phyloP scores from a whole-genome alignment of 1,139 yeast genomes.

The Candida gigantensis region DNA sequence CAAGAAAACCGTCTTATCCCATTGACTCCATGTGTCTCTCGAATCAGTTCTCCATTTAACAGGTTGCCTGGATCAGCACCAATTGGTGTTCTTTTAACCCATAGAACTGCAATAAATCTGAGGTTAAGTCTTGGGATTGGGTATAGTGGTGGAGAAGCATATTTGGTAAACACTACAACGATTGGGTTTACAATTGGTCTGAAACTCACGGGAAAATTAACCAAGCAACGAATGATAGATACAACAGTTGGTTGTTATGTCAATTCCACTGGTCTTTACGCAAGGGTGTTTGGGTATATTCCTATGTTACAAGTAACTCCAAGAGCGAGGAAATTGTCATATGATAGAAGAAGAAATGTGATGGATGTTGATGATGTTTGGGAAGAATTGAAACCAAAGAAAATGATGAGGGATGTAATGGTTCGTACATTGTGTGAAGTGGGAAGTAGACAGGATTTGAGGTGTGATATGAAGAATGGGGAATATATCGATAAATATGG shows the following conservation, averaged over 20 bases:
- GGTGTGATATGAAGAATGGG: constrained; percentile 10
- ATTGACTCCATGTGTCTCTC: constrained; percentile 13
- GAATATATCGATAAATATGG: constrained; percentile 9
- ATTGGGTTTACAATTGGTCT: constrained; percentile 8
- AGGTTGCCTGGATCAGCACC: no score
- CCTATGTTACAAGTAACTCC: constrained; percentile 8
- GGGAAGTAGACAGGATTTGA: constrained; percentile 10
- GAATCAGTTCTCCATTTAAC: no score
- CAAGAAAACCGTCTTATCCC: constrained; percentile 8
- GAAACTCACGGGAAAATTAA: constrained; percentile 7
- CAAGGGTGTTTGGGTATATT: constrained; percentile 9
- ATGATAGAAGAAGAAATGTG: constrained; percentile 1
- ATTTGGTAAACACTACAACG: constrained; percentile 5
- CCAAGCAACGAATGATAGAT: constrained; percentile 7
- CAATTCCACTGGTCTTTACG: background rate
- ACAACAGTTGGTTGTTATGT: constrained; percentile 6
- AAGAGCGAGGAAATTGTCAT: constrained; percentile 5
- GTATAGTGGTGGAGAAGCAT: constrained; percentile 3
- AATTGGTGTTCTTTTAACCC: constrained; percentile 8
- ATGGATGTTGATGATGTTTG: constrained; percentile 3
- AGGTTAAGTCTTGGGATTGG: constrained; percentile 5
- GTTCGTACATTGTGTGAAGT: constrained; percentile 11
- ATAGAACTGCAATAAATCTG: constrained; percentile 7
- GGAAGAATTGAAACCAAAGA: constrained; percentile 1
- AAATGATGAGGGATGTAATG: constrained; percentile 5